These are phyloP conservation scores for Phialophora macrospora DNA, from an alignment of 2,329 filamentous ascomycete genomes.

Conservation along the genomic window DNA sequence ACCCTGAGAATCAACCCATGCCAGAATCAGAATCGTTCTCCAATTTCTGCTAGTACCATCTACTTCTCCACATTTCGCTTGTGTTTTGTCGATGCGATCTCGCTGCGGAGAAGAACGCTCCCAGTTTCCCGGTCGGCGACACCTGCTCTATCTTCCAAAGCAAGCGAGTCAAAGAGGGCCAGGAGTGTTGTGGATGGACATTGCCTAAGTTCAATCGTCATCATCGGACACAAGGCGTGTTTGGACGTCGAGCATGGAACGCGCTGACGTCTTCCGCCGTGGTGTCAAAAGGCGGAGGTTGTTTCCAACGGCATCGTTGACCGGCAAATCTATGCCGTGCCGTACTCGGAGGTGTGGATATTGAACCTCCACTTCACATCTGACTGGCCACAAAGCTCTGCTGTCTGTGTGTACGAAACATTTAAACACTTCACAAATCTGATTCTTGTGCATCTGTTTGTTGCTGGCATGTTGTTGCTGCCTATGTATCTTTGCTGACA, in stretches of 20 bases:
- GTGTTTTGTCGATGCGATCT: constrained; percentile 1
- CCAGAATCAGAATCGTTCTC: constrained; percentile 13
- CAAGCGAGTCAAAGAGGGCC: neutral
- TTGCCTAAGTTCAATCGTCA: neutral
- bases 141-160: neutral
- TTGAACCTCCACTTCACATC: constrained; percentile 14
- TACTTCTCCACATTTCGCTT: constrained; percentile 10
- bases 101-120: constrained; percentile 23
- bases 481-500: neutral
- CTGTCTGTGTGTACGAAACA: neutral
- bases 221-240: neutral
- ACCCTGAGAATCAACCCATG: neutral
- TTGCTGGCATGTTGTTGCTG: neutral
- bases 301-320: neutral
- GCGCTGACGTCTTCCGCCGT: neutral
- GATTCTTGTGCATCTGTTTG: neutral
- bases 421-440: neutral
- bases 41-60: constrained; percentile 1
- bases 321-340: constrained; percentile 19
- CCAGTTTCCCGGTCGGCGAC: neutral
- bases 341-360: constrained; percentile 8
- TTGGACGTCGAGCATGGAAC: neutral
- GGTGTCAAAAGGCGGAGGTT: neutral
- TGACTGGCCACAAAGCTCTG: neutral
- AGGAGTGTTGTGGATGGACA: neutral